These are phyloP conservation scores for Rugonectria rugulosa DNA, from an alignment of 2,329 filamentous ascomycete species.

Conservation along the genomic window DNA sequence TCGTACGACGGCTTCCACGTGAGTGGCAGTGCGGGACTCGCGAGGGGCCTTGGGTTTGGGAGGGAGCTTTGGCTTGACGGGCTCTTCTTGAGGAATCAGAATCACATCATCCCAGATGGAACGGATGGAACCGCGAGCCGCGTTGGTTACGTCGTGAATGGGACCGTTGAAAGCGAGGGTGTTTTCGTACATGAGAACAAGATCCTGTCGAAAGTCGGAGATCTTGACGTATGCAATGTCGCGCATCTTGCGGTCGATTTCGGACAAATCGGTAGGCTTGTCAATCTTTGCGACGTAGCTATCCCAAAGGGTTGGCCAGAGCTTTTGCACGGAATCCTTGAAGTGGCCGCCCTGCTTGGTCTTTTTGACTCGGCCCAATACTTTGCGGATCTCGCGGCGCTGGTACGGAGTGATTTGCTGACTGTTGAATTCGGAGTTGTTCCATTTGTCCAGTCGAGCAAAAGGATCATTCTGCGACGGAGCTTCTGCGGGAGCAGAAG, in stretches of 20 bases:
- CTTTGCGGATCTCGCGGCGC: conserved; percentile 68
- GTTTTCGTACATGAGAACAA: conserved; percentile 82
- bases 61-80: conserved; percentile 62
- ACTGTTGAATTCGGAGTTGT: conserved; percentile 52
- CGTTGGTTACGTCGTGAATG: conserved; percentile 73
- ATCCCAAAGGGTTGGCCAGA: conserved; percentile 78
- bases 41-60: conserved; percentile 50
- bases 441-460: conserved; percentile 48
- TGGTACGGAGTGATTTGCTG: conserved; percentile 66
- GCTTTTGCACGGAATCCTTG: conserved; percentile 76
- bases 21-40: conserved; percentile 42
- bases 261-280: conserved; percentile 83
- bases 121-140: conserved; percentile 63
- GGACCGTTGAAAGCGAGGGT: conserved; percentile 83
- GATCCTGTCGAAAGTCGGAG: conserved; percentile 76
- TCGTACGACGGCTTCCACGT: conserved; percentile 35
- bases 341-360: conserved; percentile 82
- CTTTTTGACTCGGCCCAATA: conserved; percentile 81
- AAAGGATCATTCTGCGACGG: conserved; percentile 34
- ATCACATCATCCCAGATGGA: conserved; percentile 57
- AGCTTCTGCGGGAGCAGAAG: conserved; percentile 31
- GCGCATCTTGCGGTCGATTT: conserved; percentile 83
- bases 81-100: conserved; percentile 59
- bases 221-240: conserved; percentile 69
- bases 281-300: conserved; percentile 75